These are phyloP conservation scores for Cardamine resedifolia DNA, from an alignment of 345 rosid genomes.

Conservation along the genomic window DNA sequence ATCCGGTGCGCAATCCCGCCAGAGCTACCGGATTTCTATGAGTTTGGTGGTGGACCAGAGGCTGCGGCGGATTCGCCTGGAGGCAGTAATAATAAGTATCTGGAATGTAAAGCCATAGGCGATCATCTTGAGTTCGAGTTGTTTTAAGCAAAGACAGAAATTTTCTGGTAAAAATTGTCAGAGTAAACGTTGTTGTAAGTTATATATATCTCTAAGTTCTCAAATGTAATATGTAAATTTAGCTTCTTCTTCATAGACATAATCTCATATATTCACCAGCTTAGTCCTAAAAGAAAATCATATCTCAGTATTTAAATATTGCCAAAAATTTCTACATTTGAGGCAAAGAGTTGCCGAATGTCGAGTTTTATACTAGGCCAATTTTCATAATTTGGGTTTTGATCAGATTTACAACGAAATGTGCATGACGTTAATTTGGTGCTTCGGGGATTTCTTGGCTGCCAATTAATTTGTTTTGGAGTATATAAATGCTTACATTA, in stretches of 20 bases:
- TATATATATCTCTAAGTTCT: neutral
- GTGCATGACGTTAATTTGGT: too few species aligned
- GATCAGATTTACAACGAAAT: too few species aligned
- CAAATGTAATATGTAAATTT: slow-evolving; percentile 23
- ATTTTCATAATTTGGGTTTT: too few species aligned
- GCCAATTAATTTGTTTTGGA: too few species aligned
- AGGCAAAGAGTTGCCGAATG: neutral
- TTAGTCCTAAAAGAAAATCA: neutral
- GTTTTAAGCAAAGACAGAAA: slow-evolving; percentile 33
- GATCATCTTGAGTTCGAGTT: slow-evolving; percentile 94
- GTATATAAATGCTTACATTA: neutral
- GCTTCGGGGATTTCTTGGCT: neutral
- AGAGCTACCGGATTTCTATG: slow-evolving; percentile 64
- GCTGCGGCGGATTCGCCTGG: slow-evolving; percentile 36
- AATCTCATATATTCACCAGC: slow-evolving; percentile 8
- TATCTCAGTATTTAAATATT: neutral
- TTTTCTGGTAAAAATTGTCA: slow-evolving; percentile 20
- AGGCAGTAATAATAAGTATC: slow-evolving; percentile 46
- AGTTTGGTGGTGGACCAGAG: slow-evolving; percentile 45
- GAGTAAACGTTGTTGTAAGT: slow-evolving; percentile 25
- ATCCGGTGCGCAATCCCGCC: slow-evolving; percentile 92
- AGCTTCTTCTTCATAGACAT: slow-evolving; percentile 8
- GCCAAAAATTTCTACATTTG: neutral
- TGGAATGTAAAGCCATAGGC: slow-evolving; percentile 73
- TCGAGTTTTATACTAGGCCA: too few species aligned